Percentiles rank a stretch among this genome's conserved stretches.
phyloP scores from a whole-genome alignment of 305 asterid species.

The Stenogyne calaminthoides region DNA sequence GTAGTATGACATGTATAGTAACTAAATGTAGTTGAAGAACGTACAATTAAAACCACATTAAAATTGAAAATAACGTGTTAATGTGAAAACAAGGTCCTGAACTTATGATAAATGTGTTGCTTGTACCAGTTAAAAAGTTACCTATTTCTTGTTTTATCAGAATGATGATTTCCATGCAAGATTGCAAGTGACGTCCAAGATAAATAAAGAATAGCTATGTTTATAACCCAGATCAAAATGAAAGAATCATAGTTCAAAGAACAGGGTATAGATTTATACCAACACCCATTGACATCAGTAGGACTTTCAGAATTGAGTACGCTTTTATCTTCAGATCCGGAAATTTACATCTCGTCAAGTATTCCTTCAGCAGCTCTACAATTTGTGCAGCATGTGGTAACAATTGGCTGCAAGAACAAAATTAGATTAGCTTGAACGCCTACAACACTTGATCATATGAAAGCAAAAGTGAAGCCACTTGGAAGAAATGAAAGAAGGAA shows the following conservation, averaged over 20 bases:
- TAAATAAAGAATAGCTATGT: neutral
- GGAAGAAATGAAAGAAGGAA: slow-evolving; percentile 19
- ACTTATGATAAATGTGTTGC: neutral
- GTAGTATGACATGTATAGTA: neutral
- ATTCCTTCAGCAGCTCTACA: slow-evolving; percentile 57
- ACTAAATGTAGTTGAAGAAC: slow-evolving; percentile 3
- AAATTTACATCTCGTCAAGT: slow-evolving; percentile 57
- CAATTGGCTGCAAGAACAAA: slow-evolving; percentile 68
- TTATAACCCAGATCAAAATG: slow-evolving; percentile 1
- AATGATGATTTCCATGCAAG: slow-evolving; percentile 7
- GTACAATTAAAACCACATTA: neutral
- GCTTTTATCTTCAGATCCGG: slow-evolving; percentile 72
- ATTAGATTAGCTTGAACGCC: slow-evolving; percentile 19
- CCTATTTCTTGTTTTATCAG: slow-evolving; percentile 4
- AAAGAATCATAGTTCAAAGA: neutral
- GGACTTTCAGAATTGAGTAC: slow-evolving; percentile 59
- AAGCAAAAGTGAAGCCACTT: slow-evolving; percentile 16
- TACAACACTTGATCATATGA: slow-evolving; percentile 15
- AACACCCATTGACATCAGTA: slow-evolving; percentile 78
- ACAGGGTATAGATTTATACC: slow-evolving; percentile 53
- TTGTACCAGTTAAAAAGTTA: slow-evolving; percentile 1
- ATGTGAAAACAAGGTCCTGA: neutral
- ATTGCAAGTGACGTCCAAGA: slow-evolving; percentile 1
- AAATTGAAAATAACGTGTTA: neutral
- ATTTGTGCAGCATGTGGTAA: slow-evolving; percentile 67